Conservation (phyloP, 139 green algal species). For the Yamagishiella unicocca region DNA sequence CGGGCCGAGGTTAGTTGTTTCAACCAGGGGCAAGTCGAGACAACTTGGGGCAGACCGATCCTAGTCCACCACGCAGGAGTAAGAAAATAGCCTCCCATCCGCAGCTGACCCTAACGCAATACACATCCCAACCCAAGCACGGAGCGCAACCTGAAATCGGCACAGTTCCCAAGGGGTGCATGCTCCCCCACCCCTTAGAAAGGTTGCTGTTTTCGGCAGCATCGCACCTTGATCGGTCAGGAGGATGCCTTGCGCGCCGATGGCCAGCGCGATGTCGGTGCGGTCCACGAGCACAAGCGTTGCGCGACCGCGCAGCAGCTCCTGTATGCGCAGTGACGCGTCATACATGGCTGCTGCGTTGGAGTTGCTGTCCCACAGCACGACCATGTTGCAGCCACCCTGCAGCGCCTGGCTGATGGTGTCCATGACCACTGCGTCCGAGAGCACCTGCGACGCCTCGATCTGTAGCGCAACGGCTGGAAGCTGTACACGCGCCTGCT, state of each 20-base stretch:
- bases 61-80: no score
- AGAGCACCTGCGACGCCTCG: constrained; percentile 56
- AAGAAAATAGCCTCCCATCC: no score
- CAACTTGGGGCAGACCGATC: no score
- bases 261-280: constrained; percentile 90
- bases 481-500: constrained; percentile 75
- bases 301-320: constrained; percentile 80
- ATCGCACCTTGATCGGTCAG: constrained; percentile 75
- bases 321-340: constrained; percentile 78
- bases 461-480: constrained; percentile 79
- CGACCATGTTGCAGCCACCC: constrained; percentile 67
- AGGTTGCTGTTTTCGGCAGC: no score
- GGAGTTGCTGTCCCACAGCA: constrained; percentile 77
- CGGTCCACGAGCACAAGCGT: constrained; percentile 88
- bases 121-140: no score
- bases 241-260: constrained; percentile 88
- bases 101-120: no score
- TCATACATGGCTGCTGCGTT: constrained; percentile 81
- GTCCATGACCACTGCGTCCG: constrained; percentile 32
- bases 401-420: constrained; percentile 46
- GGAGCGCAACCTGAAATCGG: no score
- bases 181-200: not conserved
- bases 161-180: not conserved
- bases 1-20: no score
- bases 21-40: no score